phyloP scores from a whole-genome alignment of 73 alveolate species.

The Stentor roeselii region DNA sequence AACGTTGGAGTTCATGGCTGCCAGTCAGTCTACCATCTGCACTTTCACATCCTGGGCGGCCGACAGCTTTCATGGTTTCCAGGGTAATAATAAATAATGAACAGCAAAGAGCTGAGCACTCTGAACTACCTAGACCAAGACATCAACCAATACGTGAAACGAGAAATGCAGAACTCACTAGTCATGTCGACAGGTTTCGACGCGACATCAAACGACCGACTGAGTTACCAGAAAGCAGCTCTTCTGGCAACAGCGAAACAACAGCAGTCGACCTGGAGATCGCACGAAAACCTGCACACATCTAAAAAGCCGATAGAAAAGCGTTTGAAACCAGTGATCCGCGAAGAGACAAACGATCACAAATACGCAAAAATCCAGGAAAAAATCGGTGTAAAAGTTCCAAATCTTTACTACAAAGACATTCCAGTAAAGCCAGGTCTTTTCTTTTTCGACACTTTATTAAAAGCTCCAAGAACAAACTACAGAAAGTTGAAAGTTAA shows the following conservation, averaged over 20 bases:
- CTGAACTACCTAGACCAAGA: background rate
- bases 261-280: background rate
- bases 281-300: background rate
- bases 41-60: slow-evolving; percentile 96
- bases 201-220: background rate
- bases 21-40: slow-evolving; percentile 92
- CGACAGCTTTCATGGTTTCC: slow-evolving; percentile 97
- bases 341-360: background rate
- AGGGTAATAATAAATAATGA: slow-evolving; percentile 31
- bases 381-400: background rate
- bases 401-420: background rate
- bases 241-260: background rate
- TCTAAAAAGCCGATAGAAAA: background rate
- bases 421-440: slow-evolving; percentile 13
- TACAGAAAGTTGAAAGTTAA: background rate
- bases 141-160: background rate
- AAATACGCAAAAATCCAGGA: slow-evolving; percentile 5
- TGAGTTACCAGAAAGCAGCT: background rate
- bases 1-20: slow-evolving; percentile 86
- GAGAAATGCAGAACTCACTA: background rate
- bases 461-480: slow-evolving; percentile 5
- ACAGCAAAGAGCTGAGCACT: no score
- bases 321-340: background rate
- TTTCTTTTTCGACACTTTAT: background rate
- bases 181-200: background rate